Percentiles rank a stretch among this genome's conserved stretches.
Evolutionary conservation across 129 eudicot species (phyloP).

Genomic region (Pulicaria dysenterica): DNA sequence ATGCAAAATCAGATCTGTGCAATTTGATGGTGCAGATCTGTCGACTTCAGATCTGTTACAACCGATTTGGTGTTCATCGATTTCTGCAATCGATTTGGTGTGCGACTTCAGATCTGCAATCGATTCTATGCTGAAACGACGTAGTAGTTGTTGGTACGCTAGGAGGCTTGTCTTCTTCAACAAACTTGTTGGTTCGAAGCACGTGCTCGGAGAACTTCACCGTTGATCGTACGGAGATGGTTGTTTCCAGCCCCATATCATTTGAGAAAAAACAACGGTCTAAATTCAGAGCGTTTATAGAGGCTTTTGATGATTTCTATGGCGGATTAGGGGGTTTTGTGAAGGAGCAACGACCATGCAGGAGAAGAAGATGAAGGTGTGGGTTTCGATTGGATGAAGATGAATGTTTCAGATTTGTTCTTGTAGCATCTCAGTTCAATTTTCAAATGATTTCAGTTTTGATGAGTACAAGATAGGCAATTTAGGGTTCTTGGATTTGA

Average conservation of each 20-base stretch:
- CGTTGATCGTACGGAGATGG: slow-evolving; percentile 12
- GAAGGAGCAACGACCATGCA: neutral
- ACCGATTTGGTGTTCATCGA: too few relatives aligned
- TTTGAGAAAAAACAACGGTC: neutral
- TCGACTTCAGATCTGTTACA: too few relatives aligned
- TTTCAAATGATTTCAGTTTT: too few relatives aligned
- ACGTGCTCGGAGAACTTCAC: slow-evolving; percentile 52
- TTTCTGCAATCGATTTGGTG: too few relatives aligned
- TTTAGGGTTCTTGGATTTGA: too few relatives aligned
- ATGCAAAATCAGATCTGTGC: too few relatives aligned
- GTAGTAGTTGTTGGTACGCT: slow-evolving; percentile 21
- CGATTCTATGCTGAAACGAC: slow-evolving; percentile 26
- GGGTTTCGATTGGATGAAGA: too few relatives aligned
- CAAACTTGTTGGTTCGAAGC: slow-evolving; percentile 36
- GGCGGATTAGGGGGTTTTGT: neutral
- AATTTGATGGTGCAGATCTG: too few relatives aligned
- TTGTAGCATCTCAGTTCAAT: too few relatives aligned
- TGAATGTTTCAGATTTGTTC: too few relatives aligned
- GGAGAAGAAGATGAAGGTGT: neutral
- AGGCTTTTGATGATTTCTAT: neutral
- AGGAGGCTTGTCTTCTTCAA: neutral
- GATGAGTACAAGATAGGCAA: too few relatives aligned
- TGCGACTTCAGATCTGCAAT: too few relatives aligned
- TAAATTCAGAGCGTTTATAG: neutral
- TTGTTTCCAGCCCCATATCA: neutral